Evolutionary conservation across 352 stramenopile species (phyloP).

Genomic region (Pythium phragmitis): DNA sequence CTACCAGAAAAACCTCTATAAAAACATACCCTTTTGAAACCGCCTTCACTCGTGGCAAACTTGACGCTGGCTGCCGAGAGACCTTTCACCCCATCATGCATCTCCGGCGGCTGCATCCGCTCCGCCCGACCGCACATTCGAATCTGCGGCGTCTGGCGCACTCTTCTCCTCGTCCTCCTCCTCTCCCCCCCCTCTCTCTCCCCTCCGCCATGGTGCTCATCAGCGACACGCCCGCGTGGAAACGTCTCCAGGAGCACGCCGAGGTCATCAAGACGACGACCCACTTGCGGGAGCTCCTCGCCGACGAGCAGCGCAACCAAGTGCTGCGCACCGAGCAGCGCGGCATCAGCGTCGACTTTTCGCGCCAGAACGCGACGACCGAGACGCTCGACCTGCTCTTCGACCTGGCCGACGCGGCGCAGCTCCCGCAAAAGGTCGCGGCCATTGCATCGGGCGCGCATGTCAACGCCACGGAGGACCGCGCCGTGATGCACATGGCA

Average conservation of each 20-base stretch:
- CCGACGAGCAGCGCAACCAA: conserved; percentile 86
- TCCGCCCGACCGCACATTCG: conserved; percentile 3
- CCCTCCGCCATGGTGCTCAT: conserved; percentile 47
- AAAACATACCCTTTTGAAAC: not conserved
- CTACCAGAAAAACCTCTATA: not conserved
- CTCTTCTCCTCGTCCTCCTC: conserved; percentile 6
- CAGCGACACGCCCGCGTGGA: conserved; percentile 73
- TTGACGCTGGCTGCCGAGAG: not conserved
- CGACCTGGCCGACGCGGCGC: conserved; percentile 88
- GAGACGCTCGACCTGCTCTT: conserved; percentile 91
- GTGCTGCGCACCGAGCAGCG: conserved; percentile 91
- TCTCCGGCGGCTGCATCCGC: not conserved
- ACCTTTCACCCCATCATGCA: conserved; percentile 1
- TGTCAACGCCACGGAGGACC: conserved; percentile 96
- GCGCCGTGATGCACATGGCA: conserved; percentile 96
- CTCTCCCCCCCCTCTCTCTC: conserved; percentile 9
- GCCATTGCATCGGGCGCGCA: conserved; percentile 93
- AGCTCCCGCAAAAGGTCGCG: conserved; percentile 82
- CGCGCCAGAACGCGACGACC: conserved; percentile 90
- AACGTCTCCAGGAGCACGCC: conserved; percentile 70
- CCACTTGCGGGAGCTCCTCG: conserved; percentile 90
- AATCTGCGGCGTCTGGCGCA: conserved; percentile 10
- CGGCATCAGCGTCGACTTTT: conserved; percentile 95
- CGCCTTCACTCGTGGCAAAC: not conserved
- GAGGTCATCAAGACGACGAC: conserved; percentile 74